phyloP scores from a whole-genome alignment of 78 protist genomes.

The Tieghemostelium lacteum region DNA sequence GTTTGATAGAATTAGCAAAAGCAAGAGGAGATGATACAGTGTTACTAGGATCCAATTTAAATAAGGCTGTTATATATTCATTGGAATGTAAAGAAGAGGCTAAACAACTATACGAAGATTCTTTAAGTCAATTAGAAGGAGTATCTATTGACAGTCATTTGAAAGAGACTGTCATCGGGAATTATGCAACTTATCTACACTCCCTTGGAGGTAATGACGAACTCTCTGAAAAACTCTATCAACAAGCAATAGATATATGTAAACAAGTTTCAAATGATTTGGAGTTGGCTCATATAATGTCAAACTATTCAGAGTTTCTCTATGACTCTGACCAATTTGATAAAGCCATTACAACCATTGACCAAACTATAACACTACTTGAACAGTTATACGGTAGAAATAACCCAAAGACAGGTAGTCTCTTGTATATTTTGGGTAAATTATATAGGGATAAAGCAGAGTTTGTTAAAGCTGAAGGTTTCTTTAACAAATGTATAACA shows the following conservation, averaged over 20 bases:
- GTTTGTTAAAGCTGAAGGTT: constrained; percentile 48
- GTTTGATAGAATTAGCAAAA: constrained; percentile 8
- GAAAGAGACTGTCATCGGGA: constrained; percentile 28
- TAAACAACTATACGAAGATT: constrained; percentile 6
- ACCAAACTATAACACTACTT: background rate
- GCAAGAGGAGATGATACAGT: constrained; percentile 3
- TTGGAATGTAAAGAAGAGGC: constrained; percentile 38
- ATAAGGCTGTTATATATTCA: constrained; percentile 36
- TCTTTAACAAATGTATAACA: constrained; percentile 61
- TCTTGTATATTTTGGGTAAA: constrained; percentile 30
- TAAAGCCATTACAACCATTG: constrained; percentile 1
- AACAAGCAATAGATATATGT: constrained; percentile 6
- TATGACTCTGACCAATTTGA: constrained; percentile 56
- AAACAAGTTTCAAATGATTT: constrained; percentile 6
- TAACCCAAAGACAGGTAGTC: constrained; percentile 43
- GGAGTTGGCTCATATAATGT: constrained; percentile 30
- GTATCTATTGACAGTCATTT: background rate
- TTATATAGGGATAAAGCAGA: constrained; percentile 30
- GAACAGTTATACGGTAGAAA: constrained; percentile 38
- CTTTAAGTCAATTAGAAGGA: background rate
- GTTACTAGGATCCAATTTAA: constrained; percentile 10
- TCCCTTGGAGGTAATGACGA: constrained; percentile 31
- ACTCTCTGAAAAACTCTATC: constrained; percentile 23
- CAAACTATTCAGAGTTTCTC: constrained; percentile 53
- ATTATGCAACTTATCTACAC: constrained; percentile 52